Evolutionary conservation across 306 rosid species (phyloP), one percentile per base, ranked within the genome.

Genomic region (Corylus heterophylla): DNA sequence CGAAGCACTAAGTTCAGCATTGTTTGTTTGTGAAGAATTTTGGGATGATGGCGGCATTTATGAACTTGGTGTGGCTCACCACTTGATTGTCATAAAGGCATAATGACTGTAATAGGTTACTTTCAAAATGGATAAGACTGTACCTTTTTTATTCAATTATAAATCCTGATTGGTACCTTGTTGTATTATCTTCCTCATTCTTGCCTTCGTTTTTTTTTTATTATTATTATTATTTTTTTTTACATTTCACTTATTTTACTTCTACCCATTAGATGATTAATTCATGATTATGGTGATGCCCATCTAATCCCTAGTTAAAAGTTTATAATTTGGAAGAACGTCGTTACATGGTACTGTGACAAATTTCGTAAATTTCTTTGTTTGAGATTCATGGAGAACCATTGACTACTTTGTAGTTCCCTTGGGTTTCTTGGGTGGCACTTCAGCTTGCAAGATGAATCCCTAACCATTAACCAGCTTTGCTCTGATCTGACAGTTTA

Each of bases 21-120:
- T 82, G 69, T 77, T 11, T 68, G 48, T 79, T 17, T 69, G 61
- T 54, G 17, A 10, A 52, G 77, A 59, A 31, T 25, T 72, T 42
- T 27, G 37, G 3, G 66, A 59, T 78, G 64, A 71, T 59, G 69
- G 62, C 10, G 17, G 48, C 2, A 20, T 8, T 62, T 29, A 12
- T 8, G 12, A 7, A 29, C 0, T 62, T 12, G 44, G n/a, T 62
- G 69, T 29, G 13, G 68, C 8, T 27, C 42, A 12, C 69, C 44
- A 62, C 5, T 62, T 29, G 69, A 62, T 31, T 13, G n/a, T 13
- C 12, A 62, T 25, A 59, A 25, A 3, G 3, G 37, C 13, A 25
- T 25, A 9, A 27, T 59, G 66, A 59, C 5, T 10, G 66, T 25
- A 8, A 59, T 59, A 44, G 44, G 69, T 62, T 62, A 31, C 69